A percentile compares a stretch with the other conserved stretches of the same genome.
These are phyloP conservation scores for Clohesyomyces aquaticus DNA, from an alignment of 495 filamentous ascomycete genomes.

Conservation along the genomic window DNA sequence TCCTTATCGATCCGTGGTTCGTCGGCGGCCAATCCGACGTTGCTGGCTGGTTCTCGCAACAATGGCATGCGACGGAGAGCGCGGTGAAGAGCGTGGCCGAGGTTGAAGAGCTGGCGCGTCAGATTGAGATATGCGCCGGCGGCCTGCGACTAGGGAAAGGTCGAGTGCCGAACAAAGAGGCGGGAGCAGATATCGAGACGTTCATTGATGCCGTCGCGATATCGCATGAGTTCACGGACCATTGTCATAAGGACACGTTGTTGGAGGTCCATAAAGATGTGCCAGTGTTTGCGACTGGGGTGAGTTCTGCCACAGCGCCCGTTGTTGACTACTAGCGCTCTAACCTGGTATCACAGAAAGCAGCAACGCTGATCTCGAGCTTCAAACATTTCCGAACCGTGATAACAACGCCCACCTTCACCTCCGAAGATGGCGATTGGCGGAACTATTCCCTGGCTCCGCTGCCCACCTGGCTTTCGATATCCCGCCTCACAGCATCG, in stretches of 20 bases:
- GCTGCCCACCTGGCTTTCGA: slow-evolving; percentile 56
- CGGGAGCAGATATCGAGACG: slow-evolving; percentile 18
- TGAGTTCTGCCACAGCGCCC: slow-evolving; percentile 5
- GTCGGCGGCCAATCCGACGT: slow-evolving; percentile 57
- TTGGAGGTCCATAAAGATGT: slow-evolving; percentile 52
- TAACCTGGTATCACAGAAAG: slow-evolving; percentile 40
- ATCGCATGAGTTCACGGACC: slow-evolving; percentile 63
- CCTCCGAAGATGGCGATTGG: slow-evolving; percentile 47
- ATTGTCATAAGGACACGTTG: slow-evolving; percentile 60
- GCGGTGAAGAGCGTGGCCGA: slow-evolving; percentile 48
- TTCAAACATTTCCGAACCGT: slow-evolving; percentile 57
- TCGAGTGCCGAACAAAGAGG: slow-evolving; percentile 14
- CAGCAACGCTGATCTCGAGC: slow-evolving; percentile 52
- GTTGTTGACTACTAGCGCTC: not conserved
- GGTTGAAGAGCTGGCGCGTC: slow-evolving; percentile 43
- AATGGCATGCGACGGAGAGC: slow-evolving; percentile 57
- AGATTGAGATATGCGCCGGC: slow-evolving; percentile 41
- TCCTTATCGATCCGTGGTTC: slow-evolving; percentile 63
- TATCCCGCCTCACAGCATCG: slow-evolving; percentile 52
- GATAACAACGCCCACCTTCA: slow-evolving; percentile 43
- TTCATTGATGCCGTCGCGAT: slow-evolving; percentile 56
- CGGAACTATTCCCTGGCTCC: slow-evolving; percentile 42
- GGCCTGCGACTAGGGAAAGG: slow-evolving; percentile 27
- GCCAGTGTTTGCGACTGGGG: slow-evolving; percentile 55
- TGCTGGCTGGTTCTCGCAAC: slow-evolving; percentile 58